Percentiles rank a stretch among this genome's conserved stretches.
These are phyloP conservation scores for Lactarius trivialis DNA, from an alignment of 768 basidiomycete species.

Conservation along the genomic window DNA sequence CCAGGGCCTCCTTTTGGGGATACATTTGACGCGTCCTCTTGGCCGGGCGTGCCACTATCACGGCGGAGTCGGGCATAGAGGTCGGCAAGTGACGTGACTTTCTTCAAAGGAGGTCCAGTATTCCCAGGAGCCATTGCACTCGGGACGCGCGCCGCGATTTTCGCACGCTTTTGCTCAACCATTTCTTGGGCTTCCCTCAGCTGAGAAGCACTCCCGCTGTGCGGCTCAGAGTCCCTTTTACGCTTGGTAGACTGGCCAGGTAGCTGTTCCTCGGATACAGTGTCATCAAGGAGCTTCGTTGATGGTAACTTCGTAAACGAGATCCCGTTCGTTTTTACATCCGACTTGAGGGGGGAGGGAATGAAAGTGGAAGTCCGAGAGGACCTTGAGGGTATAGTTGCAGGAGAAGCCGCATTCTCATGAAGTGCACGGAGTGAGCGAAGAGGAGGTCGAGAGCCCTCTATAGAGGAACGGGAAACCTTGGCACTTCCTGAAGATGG, in stretches of 20 bases:
- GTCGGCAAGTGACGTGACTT: constrained; percentile 11
- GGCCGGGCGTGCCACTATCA: constrained; percentile 3
- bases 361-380: background rate
- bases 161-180: constrained; percentile 16
- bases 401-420: background rate
- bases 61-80: constrained; percentile 15
- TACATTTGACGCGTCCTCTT: background rate
- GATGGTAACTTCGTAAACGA: background rate
- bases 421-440: background rate
- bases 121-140: constrained; percentile 1
- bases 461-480: background rate
- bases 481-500: constrained; percentile 1
- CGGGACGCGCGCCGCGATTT: constrained; percentile 14
- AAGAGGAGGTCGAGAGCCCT: background rate
- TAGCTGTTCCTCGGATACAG: background rate
- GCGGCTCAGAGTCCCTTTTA: constrained; percentile 2
- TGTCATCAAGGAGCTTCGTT: background rate
- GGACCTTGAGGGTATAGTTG: background rate
- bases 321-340: background rate
- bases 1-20: background rate
- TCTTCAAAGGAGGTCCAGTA: background rate
- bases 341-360: background rate
- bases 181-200: constrained; percentile 11
- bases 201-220: background rate
- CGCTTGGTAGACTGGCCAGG: background rate